phyloP scores from a whole-genome alignment of 2,329 filamentous ascomycete species.

The Zelopaecilomyces penicillatus region DNA sequence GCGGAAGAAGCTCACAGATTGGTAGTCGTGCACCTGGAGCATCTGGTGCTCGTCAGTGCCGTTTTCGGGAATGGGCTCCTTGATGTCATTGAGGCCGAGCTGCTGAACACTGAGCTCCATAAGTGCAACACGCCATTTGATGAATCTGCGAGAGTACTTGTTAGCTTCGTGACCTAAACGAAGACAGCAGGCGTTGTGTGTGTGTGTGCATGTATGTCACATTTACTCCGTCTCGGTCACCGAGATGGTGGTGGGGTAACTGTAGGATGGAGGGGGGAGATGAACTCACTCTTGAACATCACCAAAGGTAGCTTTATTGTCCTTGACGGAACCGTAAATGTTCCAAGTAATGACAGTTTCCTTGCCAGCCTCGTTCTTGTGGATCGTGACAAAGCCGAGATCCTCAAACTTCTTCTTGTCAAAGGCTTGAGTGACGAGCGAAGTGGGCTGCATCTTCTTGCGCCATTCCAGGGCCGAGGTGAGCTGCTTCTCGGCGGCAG shows the following conservation, averaged over 20 bases:
- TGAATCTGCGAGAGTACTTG: slow-evolving; percentile 50
- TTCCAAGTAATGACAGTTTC: slow-evolving; percentile 78
- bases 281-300: slow-evolving; percentile 65
- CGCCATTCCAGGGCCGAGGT: slow-evolving; percentile 75
- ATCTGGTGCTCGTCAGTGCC: slow-evolving; percentile 81
- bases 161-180: neutral
- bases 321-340: slow-evolving; percentile 81
- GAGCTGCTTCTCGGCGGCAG: slow-evolving; percentile 70
- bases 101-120: slow-evolving; percentile 80
- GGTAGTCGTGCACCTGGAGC: slow-evolving; percentile 90
- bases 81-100: slow-evolving; percentile 62
- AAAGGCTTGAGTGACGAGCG: slow-evolving; percentile 56
- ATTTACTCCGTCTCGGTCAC: neutral
- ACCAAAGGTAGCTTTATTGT: slow-evolving; percentile 75
- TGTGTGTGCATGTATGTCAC: neutral
- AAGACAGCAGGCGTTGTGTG: neutral
- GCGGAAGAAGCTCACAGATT: slow-evolving; percentile 76
- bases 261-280: neutral
- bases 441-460: slow-evolving; percentile 62
- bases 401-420: slow-evolving; percentile 63
- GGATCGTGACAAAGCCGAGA: slow-evolving; percentile 73
- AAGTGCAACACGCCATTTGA: slow-evolving; percentile 80
- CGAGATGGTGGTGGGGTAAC: neutral
- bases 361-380: slow-evolving; percentile 47
- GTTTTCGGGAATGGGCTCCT: slow-evolving; percentile 61